A percentile compares a stretch with the other conserved stretches of the same genome.
phyloP scores from a whole-genome alignment of 1,284 basidiomycete species.

The Neonothopanus nambi region DNA sequence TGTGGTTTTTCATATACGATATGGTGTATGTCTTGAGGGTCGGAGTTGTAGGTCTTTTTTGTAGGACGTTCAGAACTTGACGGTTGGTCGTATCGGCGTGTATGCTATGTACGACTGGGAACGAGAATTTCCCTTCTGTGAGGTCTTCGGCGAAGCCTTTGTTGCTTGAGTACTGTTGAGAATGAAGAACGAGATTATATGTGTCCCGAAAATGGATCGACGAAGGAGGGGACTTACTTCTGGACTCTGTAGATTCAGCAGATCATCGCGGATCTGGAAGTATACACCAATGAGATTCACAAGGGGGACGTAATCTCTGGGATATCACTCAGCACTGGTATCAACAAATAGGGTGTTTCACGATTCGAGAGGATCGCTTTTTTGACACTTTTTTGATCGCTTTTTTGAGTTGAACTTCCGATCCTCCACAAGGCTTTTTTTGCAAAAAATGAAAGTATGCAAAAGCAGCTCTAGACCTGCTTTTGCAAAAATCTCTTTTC shows the following conservation, averaged over 20 bases:
- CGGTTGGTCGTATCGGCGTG: constrained; percentile 73
- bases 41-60: constrained; percentile 81
- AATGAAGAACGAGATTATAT: neutral
- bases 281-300: constrained; percentile 91
- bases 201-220: neutral
- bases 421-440: no score
- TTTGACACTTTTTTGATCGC: no score
- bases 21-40: constrained; percentile 82
- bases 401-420: no score
- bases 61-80: constrained; percentile 84
- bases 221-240: constrained; percentile 52
- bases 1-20: constrained; percentile 69
- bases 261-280: constrained; percentile 97
- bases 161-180: constrained; percentile 78
- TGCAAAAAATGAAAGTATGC: no score
- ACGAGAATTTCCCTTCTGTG: constrained; percentile 96
- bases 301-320: constrained; percentile 17
- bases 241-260: constrained; percentile 91
- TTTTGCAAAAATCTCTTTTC: no score
- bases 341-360: no score
- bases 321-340: no score
- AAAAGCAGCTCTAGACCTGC: no score
- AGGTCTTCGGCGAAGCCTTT: constrained; percentile 96
- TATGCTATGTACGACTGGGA: constrained; percentile 90
- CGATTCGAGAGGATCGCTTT: no score